Percentiles rank a stretch among this genome's conserved stretches.
Conservation (phyloP, 768 basidiomycete species). For the Pisolithus orientalis region DNA sequence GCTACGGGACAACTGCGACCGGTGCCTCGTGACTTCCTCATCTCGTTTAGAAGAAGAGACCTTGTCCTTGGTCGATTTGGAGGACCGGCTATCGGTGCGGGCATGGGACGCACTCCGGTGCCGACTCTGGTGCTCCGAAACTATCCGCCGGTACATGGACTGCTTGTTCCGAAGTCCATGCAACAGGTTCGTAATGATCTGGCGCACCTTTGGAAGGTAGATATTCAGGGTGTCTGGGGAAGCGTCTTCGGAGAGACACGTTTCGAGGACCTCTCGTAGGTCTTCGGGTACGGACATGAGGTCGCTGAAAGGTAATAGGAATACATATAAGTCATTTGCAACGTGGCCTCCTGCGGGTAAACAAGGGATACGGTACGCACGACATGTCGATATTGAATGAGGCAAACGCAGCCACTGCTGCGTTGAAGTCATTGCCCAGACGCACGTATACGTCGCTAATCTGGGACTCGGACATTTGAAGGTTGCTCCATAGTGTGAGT, state of each 20-base stretch:
- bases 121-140: conserved; percentile 54
- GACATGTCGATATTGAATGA: conserved; percentile 84
- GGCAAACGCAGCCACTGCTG: conserved; percentile 83
- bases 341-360: conserved; percentile 8
- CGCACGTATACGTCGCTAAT: conserved; percentile 98
- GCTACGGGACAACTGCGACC: conserved; percentile 40
- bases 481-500: conserved; percentile 77
- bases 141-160: conserved; percentile 72
- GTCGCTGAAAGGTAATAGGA: conserved; percentile 49
- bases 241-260: conserved; percentile 88
- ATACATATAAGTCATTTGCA: conserved; percentile 9
- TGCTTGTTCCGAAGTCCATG: conserved; percentile 93
- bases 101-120: conserved; percentile 41
- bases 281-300: conserved; percentile 84
- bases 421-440: conserved; percentile 96
- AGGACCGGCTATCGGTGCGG: conserved; percentile 53
- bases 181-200: conserved; percentile 88
- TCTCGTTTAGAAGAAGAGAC: conserved; percentile 28
- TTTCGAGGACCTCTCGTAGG: conserved; percentile 82
- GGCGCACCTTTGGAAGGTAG: conserved; percentile 86
- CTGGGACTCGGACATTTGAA: conserved; percentile 63
- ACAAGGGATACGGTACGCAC: conserved; percentile 42
- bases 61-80: conserved; percentile 34
- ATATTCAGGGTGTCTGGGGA: conserved; percentile 76
- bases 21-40: conserved; percentile 37